Evolutionary conservation across 257 asterid genomes (phyloP).

Genomic region (Solanum bulbocastanum): DNA sequence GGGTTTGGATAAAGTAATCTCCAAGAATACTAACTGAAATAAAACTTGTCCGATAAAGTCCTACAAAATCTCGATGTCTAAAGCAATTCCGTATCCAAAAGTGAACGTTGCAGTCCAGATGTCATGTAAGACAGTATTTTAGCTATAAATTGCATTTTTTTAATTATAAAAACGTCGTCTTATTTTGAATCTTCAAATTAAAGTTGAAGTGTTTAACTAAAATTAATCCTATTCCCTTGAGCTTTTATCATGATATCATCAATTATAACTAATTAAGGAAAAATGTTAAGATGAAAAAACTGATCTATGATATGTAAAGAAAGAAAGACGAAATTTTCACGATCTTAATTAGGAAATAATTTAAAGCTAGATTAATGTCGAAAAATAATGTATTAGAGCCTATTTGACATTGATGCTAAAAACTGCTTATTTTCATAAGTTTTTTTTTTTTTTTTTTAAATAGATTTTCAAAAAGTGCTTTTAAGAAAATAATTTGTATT

Average conservation of each 20-base stretch:
- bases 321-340: background rate
- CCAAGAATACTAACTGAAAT: no score
- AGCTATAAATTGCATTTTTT: background rate
- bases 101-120: background rate
- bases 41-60: background rate
- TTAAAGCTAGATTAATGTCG: background rate
- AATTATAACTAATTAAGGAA: background rate
- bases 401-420: no score
- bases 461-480: no score
- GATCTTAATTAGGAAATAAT: background rate
- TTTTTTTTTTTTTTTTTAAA: no score
- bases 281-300: background rate
- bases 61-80: background rate
- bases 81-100: no score
- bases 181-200: background rate
- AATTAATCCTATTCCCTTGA: background rate
- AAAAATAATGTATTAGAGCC: background rate
- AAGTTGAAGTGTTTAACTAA: background rate
- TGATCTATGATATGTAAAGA: background rate
- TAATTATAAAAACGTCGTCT: background rate
- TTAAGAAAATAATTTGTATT: no score
- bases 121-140: background rate
- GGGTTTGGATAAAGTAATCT: no score
- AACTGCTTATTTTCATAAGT: no score
- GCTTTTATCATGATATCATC: background rate